phyloP scores from a whole-genome alignment of 345 rosid species.

The Camelina sativa region DNA sequence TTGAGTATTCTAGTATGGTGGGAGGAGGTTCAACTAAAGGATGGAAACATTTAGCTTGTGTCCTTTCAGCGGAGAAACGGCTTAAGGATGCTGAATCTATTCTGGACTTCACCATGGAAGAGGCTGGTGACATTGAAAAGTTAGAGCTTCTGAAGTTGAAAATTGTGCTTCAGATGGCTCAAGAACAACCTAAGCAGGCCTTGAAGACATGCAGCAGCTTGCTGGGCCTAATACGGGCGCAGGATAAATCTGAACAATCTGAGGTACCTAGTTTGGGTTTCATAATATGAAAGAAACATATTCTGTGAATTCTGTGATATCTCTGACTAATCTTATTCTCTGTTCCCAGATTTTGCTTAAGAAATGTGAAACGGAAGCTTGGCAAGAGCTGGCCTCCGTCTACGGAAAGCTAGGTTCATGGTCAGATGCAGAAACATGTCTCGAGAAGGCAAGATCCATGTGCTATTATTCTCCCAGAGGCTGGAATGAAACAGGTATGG shows the following conservation, averaged over 20 bases:
- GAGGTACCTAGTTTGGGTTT: conserved; percentile 52
- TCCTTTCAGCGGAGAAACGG: conserved; percentile 75
- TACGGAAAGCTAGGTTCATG: conserved; percentile 68
- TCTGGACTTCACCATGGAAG: conserved; percentile 77
- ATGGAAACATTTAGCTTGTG: conserved; percentile 75
- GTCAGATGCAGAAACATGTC: conserved; percentile 75
- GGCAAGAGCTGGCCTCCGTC: conserved; percentile 85
- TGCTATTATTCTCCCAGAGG: conserved; percentile 66
- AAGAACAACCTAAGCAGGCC: conserved; percentile 85
- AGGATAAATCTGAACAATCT: conserved; percentile 53
- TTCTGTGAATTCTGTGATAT: conserved; percentile 18
- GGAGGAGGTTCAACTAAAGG: conserved; percentile 68
- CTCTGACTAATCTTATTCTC: conserved; percentile 17
- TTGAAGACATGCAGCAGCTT: conserved; percentile 81
- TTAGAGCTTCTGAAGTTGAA: conserved; percentile 80
- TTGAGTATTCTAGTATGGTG: conserved; percentile 58
- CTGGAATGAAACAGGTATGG: conserved; percentile 80
- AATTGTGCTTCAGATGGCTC: conserved; percentile 80
- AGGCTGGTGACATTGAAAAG: conserved; percentile 65
- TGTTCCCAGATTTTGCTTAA: conserved; percentile 52
- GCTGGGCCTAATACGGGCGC: conserved; percentile 78
- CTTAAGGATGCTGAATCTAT: conserved; percentile 74
- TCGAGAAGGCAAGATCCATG: conserved; percentile 72
- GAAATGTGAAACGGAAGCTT: conserved; percentile 66
- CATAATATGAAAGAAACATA: conserved; percentile 23